Base-by-base conservation (phyloP, 768 basidiomycete species). In the Boletus insuetus region DNA sequence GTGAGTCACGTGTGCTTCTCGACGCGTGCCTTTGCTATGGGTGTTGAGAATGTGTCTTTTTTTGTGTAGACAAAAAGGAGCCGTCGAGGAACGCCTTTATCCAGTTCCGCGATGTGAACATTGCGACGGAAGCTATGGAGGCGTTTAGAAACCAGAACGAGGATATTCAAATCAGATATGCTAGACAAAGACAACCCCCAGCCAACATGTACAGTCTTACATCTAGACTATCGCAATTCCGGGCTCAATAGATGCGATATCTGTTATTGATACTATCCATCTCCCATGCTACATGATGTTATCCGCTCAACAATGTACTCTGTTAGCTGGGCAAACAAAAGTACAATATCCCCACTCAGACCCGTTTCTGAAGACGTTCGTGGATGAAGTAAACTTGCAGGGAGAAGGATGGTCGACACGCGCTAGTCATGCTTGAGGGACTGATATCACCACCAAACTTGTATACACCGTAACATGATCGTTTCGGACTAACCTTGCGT, bases 101-200 rank as follows among this genome's bases (percentile, higher is more conserved):
- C 51, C 76, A 83, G 56, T 86, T 87, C 65, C 69, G 58, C 45
- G 61, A 65, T 52, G 67, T 76, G 44, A 71, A 79, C n/a, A 53
- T 66, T 5, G 82, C 86, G 9, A 75, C 75, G 35, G 70, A 77
- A 55, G 86, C 79, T 2, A 67, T 84, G 58, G 60, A 75, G 10
- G 64, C 67, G 34, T 62, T 82, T 22, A 72, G 77, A 54, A 22
- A 49, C 46, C 58, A 54, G 20, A 59, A 58, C 10, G 49, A 39
- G 35, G 22, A 39, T 22, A 14, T 35, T 26, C 19, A 14, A 6
- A 44, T 70, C 19, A 24, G 12, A 7, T 72, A 56, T 46, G 70
- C 65, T 37, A 60, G 22, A 47, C 62, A 61, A 13, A 53, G 49
- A 54, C n/a, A 58, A 35, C 5, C 43, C 31, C 55, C 56, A 0